Conservation (phyloP, 495 filamentous ascomycete genomes). For the Neurospora africana region DNA sequence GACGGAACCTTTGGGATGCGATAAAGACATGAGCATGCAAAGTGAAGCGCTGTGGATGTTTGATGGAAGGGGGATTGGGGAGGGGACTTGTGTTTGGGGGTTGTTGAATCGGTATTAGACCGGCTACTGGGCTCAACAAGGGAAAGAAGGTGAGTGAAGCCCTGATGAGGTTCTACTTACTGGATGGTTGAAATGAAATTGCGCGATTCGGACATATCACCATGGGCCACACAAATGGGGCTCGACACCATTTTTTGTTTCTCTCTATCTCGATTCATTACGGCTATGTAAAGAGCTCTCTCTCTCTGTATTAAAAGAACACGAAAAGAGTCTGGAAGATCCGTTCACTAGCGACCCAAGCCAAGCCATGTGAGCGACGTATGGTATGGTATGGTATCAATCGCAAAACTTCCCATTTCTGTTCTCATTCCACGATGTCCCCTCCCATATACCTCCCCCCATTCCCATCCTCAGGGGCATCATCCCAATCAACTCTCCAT, state of each 20-base stretch:
- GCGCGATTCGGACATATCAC: background rate
- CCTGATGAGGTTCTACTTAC: too few species aligned
- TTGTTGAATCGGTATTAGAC: slow-evolving; percentile 37
- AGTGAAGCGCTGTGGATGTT: slow-evolving; percentile 15
- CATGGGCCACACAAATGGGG: background rate
- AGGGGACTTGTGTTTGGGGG: slow-evolving; percentile 40
- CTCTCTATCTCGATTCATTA: background rate
- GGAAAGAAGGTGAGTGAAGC: too few species aligned
- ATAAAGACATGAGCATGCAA: too few species aligned
- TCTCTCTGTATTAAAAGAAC: background rate
- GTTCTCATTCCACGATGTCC: background rate
- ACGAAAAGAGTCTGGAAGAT: background rate
- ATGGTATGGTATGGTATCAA: background rate
- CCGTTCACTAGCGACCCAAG: background rate
- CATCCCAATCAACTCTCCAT: too few species aligned
- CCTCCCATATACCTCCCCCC: background rate
- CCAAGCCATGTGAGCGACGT: background rate
- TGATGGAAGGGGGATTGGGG: slow-evolving; percentile 37
- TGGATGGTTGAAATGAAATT: too few species aligned
- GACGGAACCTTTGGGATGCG: too few species aligned
- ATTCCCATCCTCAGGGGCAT: too few species aligned
- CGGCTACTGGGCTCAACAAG: too few species aligned
- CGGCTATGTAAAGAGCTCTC: background rate
- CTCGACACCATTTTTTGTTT: background rate
- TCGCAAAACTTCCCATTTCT: background rate